Evolutionary conservation across 352 stramenopile genomes (phyloP).

Genomic region (Phytopythium boreale): DNA sequence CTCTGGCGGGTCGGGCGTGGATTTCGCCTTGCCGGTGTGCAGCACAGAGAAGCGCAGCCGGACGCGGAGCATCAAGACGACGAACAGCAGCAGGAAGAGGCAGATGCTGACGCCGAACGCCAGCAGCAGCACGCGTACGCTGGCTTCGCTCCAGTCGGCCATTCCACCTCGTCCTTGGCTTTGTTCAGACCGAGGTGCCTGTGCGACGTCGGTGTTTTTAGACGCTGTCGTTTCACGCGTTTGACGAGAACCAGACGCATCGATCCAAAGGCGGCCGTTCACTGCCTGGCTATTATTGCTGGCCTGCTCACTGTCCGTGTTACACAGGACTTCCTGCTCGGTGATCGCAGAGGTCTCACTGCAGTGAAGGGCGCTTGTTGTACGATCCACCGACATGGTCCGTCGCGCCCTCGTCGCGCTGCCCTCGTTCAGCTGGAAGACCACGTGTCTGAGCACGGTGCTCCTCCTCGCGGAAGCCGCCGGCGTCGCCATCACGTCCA

Average conservation of each 20-base stretch:
- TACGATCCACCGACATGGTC: not conserved
- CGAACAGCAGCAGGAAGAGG: constrained; percentile 35
- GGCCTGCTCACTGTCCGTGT: not conserved
- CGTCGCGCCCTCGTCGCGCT: constrained; percentile 22
- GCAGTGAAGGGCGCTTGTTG: too few species aligned
- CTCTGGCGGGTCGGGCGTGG: constrained; percentile 42
- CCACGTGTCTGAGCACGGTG: constrained; percentile 33
- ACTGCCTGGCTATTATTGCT: not conserved
- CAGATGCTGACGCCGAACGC: constrained; percentile 33
- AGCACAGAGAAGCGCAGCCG: constrained; percentile 19
- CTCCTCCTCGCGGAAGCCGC: constrained; percentile 40
- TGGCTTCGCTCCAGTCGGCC: constrained; percentile 50
- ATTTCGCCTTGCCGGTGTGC: constrained; percentile 12
- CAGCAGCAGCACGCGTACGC: constrained; percentile 30
- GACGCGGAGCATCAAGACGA: constrained; percentile 16
- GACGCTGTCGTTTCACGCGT: not conserved
- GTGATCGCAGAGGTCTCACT: not conserved
- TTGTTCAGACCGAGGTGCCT: not conserved
- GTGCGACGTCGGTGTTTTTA: not conserved
- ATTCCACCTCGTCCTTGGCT: constrained; percentile 2
- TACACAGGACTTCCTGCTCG: not conserved
- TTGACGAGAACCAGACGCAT: not conserved
- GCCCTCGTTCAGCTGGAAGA: constrained; percentile 42
- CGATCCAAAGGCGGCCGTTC: not conserved
- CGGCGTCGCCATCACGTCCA: constrained; percentile 33